Evolutionary conservation across 768 basidiomycete species (phyloP), one percentile per base, ranked within the genome.

Genomic region (Fomitopsis pulvina): DNA sequence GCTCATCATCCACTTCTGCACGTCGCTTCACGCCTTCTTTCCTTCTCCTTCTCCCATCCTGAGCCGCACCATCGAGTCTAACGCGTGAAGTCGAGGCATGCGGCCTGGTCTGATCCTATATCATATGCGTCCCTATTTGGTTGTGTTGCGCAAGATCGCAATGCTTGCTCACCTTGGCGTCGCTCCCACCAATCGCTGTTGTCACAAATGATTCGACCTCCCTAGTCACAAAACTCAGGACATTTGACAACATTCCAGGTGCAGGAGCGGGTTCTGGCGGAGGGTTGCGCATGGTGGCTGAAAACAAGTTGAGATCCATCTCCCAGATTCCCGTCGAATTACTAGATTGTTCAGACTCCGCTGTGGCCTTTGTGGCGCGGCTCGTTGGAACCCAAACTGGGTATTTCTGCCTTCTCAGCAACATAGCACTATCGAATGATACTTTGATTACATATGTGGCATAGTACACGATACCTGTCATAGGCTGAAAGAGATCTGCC

Each of bases 181-280:
- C 38, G 50, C 88, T 64, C 48, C 69, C 66, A 43, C 70, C 66
- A 3, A 75, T 66, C 9, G 87, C 87, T 57, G 71, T 83, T 18
- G 75, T 66, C 22, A 89, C 73, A 63, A 91, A 90, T 10, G 80
- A 80, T 41, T 80, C 80, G 30, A 89, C 60, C 63, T 91, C 87
- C 44, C 79, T 72, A 10, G 85, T 79, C 4, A 91, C 77, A 61
- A 81, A 87, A 62, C 68, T 75, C 55, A 88, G 72, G 4, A 89
- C 82, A 54, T 79, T 80, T 0, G 81, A 78, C 20, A 87, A 56
- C 2, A 85, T 57, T 37, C 82, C 78, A 20, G 56, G 43, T 30
- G 48, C 43, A 48, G 44, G 53, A 37, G 51, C 47, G 51, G 45
- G 41, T 22, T 21, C 21, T 9, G 43, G 43, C 24, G 43, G 47